These are phyloP conservation scores for Pythium myriotylum DNA, from an alignment of 352 stramenopile genomes.

Conservation along the genomic window DNA sequence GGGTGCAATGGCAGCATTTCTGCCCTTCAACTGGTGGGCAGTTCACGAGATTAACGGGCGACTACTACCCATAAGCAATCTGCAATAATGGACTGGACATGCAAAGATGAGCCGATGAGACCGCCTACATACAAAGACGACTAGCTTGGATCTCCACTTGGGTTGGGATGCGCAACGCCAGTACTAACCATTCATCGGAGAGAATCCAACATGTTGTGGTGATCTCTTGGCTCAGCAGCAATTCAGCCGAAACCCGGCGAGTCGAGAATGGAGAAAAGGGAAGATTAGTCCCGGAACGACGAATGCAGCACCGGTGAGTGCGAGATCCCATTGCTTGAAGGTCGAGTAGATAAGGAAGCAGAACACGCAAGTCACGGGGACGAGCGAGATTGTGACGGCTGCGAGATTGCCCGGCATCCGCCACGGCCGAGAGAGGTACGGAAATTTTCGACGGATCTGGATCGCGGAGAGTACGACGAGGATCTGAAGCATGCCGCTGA, in stretches of 20 bases:
- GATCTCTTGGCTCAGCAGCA: too few relatives aligned
- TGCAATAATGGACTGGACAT: too few relatives aligned
- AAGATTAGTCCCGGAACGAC: slow-evolving; percentile 3
- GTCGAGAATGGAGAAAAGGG: background rate
- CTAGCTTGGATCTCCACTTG: too few relatives aligned
- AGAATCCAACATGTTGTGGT: too few relatives aligned
- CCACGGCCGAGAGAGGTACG: slow-evolving; percentile 41
- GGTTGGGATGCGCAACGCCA: too few relatives aligned
- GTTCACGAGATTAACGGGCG: too few relatives aligned
- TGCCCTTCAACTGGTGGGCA: too few relatives aligned
- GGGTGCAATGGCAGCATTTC: too few relatives aligned
- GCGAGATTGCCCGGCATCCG: slow-evolving; percentile 12
- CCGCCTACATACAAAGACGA: too few relatives aligned
- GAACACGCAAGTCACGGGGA: background rate
- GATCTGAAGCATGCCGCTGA: slow-evolving; percentile 66
- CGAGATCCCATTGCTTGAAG: background rate
- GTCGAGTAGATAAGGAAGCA: background rate
- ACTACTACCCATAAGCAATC: too few relatives aligned
- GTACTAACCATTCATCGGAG: too few relatives aligned
- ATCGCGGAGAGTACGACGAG: slow-evolving; percentile 83
- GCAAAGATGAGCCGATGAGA: too few relatives aligned
- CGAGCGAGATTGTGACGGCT: background rate
- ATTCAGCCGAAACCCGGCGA: background rate
- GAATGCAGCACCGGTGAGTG: slow-evolving; percentile 1
- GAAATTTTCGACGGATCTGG: slow-evolving; percentile 56